Conservation (phyloP, 2,329 filamentous ascomycete genomes). For the Botrytis deweyae region DNA sequence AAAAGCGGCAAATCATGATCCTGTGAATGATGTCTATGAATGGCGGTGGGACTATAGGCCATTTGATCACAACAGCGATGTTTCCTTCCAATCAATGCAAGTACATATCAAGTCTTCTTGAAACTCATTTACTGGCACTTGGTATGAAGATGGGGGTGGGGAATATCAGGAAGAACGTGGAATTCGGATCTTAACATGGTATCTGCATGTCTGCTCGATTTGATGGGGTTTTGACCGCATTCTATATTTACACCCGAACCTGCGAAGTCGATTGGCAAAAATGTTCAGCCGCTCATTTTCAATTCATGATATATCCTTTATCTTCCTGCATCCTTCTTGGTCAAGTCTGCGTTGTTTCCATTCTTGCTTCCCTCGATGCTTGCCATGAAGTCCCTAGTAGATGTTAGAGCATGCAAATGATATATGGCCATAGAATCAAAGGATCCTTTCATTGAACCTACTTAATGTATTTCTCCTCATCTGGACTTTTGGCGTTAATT, state of each 20-base stretch:
- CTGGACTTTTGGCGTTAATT: constrained; percentile 40
- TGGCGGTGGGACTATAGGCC: not conserved
- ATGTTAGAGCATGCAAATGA: constrained; percentile 1
- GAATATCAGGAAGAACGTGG: not conserved
- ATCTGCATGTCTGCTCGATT: not conserved
- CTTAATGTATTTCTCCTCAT: constrained; percentile 42
- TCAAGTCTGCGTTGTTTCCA: constrained; percentile 19
- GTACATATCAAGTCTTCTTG: no score
- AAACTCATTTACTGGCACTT: not conserved
- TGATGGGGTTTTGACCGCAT: constrained; percentile 15
- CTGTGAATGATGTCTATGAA: not conserved
- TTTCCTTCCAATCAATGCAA: not conserved
- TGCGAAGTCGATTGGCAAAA: constrained; percentile 9
- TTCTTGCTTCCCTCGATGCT: constrained; percentile 33
- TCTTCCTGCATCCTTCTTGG: constrained; percentile 21
- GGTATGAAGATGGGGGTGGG: not conserved
- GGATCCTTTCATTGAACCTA: constrained; percentile 27
- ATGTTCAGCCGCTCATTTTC: not conserved
- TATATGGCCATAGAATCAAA: not conserved
- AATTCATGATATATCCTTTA: constrained; percentile 15
- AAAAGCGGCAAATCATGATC: not conserved
- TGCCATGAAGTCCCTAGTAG: constrained; percentile 23
- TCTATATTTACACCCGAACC: constrained; percentile 22
- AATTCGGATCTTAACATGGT: constrained; percentile 4
- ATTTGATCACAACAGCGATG: not conserved